Evolutionary conservation across 2,329 filamentous ascomycete genomes (phyloP), one percentile per base, ranked within the genome.

Genomic region (Phialophora verrucosa): DNA sequence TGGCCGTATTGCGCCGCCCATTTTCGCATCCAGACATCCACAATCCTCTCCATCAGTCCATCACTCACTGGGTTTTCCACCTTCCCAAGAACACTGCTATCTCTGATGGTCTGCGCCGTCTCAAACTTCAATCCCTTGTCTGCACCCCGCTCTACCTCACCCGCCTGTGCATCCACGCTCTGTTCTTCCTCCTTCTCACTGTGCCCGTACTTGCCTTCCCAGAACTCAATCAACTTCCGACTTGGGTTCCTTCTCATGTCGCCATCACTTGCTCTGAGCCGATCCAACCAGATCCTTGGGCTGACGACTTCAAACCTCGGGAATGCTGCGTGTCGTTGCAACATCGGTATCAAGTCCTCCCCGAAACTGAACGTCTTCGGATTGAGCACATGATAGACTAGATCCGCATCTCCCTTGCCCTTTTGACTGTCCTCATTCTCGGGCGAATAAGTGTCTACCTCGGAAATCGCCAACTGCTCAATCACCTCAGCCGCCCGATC

Each of bases 351-450:
- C 71, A 86, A 75, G 57, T 82, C 75, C 0, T 68, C 72, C 83
- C 83, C 85, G 1, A 72, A 79, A 3, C 82, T 80, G 7, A 70
- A 70, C 8, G 64, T 73, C 65, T 82, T 76, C 35, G 80, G 77
- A 66, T 85, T 85, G 31, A 85, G 69, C 1, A 85, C 75, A 72
- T 86, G 83, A 66, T 81, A 83, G 4, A 85, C 49, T 8, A 79
- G 74, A 75, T 58, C 72, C 76, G n/a, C 65, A 73, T 56, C 74
- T 75, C 71, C 38, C 38, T 44, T 31, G 54, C 51, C 23, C 51
- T 14, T 47, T 17, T 27, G 32, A 23, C 7, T 11, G n/a, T 14
- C 29, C 32, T 35, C 32, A 35, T 25, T 3, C 11, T 20, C 20
- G 32, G 20, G 12, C 38, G 54, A 23, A n/a, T 11, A 20, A 23